These are phyloP conservation scores for Spergularia bocconei DNA, from an alignment of 148 eudicot species.

Conservation along the genomic window DNA sequence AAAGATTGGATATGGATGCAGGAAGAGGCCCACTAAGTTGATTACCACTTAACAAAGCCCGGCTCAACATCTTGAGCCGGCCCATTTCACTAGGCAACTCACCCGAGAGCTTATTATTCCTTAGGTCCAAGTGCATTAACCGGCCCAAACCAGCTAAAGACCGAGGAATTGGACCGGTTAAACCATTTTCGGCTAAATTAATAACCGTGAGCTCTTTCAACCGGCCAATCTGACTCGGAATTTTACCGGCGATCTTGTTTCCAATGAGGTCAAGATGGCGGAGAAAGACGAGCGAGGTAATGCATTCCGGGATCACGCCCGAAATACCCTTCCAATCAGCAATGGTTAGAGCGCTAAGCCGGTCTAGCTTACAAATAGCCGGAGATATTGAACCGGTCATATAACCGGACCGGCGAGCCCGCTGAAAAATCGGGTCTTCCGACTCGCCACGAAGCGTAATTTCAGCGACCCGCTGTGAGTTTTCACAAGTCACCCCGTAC, in stretches of 20 bases:
- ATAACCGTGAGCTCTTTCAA: slow-evolving; percentile 67
- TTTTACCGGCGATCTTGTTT: slow-evolving; percentile 53
- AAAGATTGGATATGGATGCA: slow-evolving; percentile 46
- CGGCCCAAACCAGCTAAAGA: slow-evolving; percentile 48
- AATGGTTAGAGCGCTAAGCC: slow-evolving; percentile 59
- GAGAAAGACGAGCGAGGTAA: slow-evolving; percentile 46
- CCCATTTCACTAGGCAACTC: slow-evolving; percentile 55
- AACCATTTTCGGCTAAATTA: slow-evolving; percentile 64
- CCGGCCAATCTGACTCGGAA: slow-evolving; percentile 58
- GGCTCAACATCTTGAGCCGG: slow-evolving; percentile 61
- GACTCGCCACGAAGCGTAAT: slow-evolving; percentile 84
- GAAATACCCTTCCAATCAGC: slow-evolving; percentile 95
- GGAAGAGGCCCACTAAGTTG: slow-evolving; percentile 58
- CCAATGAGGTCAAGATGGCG: slow-evolving; percentile 69
- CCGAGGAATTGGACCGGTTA: slow-evolving; percentile 56
- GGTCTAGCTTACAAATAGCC: slow-evolving; percentile 56
- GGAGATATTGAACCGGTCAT: slow-evolving; percentile 78
- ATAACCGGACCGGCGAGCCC: slow-evolving; percentile 65
- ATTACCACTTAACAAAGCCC: slow-evolving; percentile 69
- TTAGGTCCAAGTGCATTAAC: slow-evolving; percentile 70
- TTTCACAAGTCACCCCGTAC: slow-evolving; percentile 86
- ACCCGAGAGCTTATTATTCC: slow-evolving; percentile 57
- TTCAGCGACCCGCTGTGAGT: slow-evolving; percentile 55
- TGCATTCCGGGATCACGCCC: slow-evolving; percentile 62
- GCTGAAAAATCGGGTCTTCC: slow-evolving; percentile 67